phyloP scores from a whole-genome alignment of 2,329 filamentous ascomycete species.

The Colletotrichum gloeosporioides region DNA sequence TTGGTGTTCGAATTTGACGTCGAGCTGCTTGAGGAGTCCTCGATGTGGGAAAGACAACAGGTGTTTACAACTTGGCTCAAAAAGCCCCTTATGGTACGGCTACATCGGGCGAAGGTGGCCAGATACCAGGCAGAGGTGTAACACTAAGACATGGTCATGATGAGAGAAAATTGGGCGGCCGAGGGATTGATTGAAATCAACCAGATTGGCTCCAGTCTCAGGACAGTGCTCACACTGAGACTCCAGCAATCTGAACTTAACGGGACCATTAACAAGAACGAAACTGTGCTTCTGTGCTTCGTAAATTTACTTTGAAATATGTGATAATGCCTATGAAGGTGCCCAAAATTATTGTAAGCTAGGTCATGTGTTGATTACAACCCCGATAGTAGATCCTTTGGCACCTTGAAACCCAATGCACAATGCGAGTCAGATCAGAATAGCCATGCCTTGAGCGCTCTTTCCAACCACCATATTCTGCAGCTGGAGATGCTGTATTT shows the following conservation, averaged over 20 bases:
- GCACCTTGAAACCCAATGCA: background rate
- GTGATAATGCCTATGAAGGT: background rate
- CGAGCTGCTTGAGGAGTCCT: background rate
- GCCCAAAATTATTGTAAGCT: background rate
- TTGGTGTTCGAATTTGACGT: background rate
- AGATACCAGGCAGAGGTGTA: background rate
- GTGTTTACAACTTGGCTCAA: background rate
- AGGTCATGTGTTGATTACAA: background rate
- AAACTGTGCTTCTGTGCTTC: background rate
- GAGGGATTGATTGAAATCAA: background rate
- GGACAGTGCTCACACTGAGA: background rate
- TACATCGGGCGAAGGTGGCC: background rate
- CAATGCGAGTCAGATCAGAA: background rate
- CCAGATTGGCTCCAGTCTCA: background rate
- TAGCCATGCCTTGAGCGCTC: conserved; percentile 15
- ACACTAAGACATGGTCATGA: background rate
- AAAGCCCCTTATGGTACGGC: background rate
- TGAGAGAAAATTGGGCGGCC: background rate
- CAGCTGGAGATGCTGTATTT: conserved; percentile 7
- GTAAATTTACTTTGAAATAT: background rate
- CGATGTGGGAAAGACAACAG: background rate
- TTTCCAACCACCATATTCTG: background rate
- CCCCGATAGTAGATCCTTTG: background rate
- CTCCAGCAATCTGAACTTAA: background rate
- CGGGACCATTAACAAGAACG: background rate